Evolutionary conservation across 1,284 basidiomycete species (phyloP), one percentile per base, ranked within the genome.

Genomic region (Ustilago nuda): DNA sequence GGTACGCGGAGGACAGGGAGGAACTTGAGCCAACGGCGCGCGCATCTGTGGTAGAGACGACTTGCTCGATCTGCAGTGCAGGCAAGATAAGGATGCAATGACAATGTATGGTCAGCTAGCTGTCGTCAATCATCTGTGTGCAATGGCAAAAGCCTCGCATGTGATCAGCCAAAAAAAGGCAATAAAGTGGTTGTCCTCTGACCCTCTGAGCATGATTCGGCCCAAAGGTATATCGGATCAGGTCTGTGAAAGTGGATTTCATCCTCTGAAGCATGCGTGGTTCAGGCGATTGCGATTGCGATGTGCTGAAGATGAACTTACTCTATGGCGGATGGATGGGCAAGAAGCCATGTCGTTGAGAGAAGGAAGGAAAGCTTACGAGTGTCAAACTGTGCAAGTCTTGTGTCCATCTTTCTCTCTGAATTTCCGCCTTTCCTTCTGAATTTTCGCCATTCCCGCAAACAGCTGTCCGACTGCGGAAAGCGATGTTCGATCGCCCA

Each of bases 151-250:
- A 48, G 67, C 50, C 52, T 54, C 37, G 30, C 56, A 56, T 66
- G 66, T 55, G 54, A 65, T 76, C 73, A 76, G 73, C 68, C 61
- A 67, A 76, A 70, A 63, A 65, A 56, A 68, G 73, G 73, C 73
- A 76, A 76, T 76, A 67, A 63, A 67, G 56, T 71, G 67, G 61
- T 76, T 76, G 67, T 76, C 73, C 73, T 76, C 73, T 67, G 67
- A 76, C 73, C 68, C 73, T 66, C 66, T 59, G 41, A 48, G 62
- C 59, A 59, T 70, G 72, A 75, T 75, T 75, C 67, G 64, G 60
- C 57, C 9, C 41, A 65, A 57, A 66, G 68, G 51, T 72, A 48
- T 72, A 60, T 76, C 74, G 74, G 74, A 76, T 76, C 74, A 76
- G 74, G 74, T 76, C 74, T 76, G 74, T 76, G 74, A 72, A 72